Evolutionary conservation across 352 stramenopile genomes (phyloP).

Genomic region (Plasmopara halstedii): DNA sequence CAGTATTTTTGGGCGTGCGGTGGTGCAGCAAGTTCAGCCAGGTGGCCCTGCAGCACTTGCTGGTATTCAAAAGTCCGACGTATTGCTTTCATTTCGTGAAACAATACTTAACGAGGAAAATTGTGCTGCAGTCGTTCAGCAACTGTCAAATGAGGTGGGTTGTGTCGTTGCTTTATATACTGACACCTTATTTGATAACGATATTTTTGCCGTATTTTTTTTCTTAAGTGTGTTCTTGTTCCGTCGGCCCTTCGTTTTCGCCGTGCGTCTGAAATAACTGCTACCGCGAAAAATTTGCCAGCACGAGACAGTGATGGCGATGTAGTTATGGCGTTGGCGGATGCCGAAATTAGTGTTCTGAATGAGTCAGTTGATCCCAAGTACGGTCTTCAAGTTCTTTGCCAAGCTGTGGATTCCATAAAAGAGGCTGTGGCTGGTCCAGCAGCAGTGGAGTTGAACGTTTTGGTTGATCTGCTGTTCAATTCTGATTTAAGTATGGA

Average conservation of each 20-base stretch:
- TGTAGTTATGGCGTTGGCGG: conserved; percentile 44
- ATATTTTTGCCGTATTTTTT: conserved; percentile 1
- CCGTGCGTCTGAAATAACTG: conserved; percentile 37
- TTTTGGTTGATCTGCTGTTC: conserved; percentile 65
- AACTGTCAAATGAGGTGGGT: conserved; percentile 66
- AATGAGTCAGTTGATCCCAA: conserved; percentile 48
- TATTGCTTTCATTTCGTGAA: conserved; percentile 69
- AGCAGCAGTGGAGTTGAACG: conserved; percentile 53
- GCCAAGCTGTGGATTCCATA: conserved; percentile 73
- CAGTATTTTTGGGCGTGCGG: conserved; percentile 73
- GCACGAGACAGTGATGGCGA: conserved; percentile 47
- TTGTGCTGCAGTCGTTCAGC: conserved; percentile 64
- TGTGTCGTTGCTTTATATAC: background rate
- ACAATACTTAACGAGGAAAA: conserved; percentile 72
- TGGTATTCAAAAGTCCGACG: conserved; percentile 79
- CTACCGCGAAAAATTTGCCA: conserved; percentile 4
- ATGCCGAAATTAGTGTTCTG: conserved; percentile 12
- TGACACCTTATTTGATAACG: background rate
- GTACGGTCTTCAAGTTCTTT: conserved; percentile 70
- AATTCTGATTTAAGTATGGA: conserved; percentile 75
- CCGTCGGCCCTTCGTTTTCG: conserved; percentile 65
- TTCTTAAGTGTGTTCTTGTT: conserved; percentile 41
- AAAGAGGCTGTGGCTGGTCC: conserved; percentile 58
- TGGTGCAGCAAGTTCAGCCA: conserved; percentile 72
- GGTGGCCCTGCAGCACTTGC: conserved; percentile 51